A percentile compares a stretch with the other conserved stretches of the same genome.
phyloP scores from a whole-genome alignment of 495 filamentous ascomycete species.

The Neurospora sp. region DNA sequence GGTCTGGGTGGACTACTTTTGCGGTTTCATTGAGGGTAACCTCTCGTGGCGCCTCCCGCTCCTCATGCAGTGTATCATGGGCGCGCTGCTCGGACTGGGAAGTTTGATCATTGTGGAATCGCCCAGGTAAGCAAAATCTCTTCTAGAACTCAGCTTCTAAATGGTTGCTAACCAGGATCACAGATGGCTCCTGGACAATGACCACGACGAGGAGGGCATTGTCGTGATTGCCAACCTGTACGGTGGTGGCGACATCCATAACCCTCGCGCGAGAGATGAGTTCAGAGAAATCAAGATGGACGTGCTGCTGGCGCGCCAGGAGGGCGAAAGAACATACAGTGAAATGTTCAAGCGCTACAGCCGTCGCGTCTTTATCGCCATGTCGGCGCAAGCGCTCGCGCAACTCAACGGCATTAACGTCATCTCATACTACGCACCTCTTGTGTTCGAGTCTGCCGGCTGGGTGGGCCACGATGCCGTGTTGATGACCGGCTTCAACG shows the following conservation, averaged over 20 bases:
- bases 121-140: constrained; percentile 55
- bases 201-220: constrained; percentile 96
- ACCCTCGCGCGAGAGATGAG: constrained; percentile 80
- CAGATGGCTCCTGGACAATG: constrained; percentile 95
- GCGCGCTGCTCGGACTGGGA: constrained; percentile 68
- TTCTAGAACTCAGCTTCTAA: neutral
- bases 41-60: constrained; percentile 87
- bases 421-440: constrained; percentile 95
- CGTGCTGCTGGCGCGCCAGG: constrained; percentile 82
- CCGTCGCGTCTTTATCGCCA: constrained; percentile 92
- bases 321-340: constrained; percentile 80
- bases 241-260: constrained; percentile 88
- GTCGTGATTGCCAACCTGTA: constrained; percentile 96
- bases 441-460: constrained; percentile 92
- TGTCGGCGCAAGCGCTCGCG: constrained; percentile 93
- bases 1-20: constrained; percentile 98
- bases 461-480: constrained; percentile 87
- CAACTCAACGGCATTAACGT: constrained; percentile 99
- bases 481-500: constrained; percentile 96
- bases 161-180: constrained; percentile 2
- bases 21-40: constrained; percentile 76
- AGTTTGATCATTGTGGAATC: constrained; percentile 94
- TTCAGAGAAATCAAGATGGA: constrained; percentile 99
- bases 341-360: constrained; percentile 95
- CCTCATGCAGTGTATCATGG: constrained; percentile 92